These are phyloP conservation scores for Aspergillus glaucus DNA, from an alignment of 2,329 filamentous ascomycete genomes.

Conservation along the genomic window DNA sequence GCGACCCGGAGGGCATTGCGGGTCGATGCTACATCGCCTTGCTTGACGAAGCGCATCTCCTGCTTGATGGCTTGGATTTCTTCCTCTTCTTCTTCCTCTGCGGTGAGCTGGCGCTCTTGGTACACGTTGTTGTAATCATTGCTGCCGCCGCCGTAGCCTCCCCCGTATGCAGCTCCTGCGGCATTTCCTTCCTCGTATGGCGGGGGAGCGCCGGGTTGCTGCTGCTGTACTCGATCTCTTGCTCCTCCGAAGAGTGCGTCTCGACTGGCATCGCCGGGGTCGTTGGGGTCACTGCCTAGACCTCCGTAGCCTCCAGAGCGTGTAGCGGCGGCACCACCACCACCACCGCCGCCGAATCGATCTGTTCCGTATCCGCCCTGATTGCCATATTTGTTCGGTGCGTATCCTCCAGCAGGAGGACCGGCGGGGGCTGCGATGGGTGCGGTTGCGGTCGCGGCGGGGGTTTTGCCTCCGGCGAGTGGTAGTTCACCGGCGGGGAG, in stretches of 20 bases:
- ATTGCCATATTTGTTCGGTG: conserved; percentile 37
- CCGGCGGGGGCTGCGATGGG: conserved; percentile 15
- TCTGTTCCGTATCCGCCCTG: conserved; percentile 47
- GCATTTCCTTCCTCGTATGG: conserved; percentile 17
- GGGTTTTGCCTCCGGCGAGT: background rate
- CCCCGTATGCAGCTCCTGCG: conserved; percentile 1
- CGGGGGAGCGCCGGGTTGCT: conserved; percentile 28
- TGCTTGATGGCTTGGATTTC: conserved; percentile 66
- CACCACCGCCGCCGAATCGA: conserved; percentile 39
- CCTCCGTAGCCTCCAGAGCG: conserved; percentile 49
- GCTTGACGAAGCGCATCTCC: conserved; percentile 69
- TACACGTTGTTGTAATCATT: conserved; percentile 42
- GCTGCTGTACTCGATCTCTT: conserved; percentile 43
- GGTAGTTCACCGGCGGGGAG: conserved; percentile 28
- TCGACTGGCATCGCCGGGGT: conserved; percentile 49
- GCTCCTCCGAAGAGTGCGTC: conserved; percentile 56
- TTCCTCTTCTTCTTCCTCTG: conserved; percentile 70
- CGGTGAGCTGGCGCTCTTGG: conserved; percentile 70
- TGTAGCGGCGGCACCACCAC: conserved; percentile 38
- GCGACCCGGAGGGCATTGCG: conserved; percentile 64
- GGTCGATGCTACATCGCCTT: conserved; percentile 67
- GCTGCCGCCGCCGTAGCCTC: conserved; percentile 28
- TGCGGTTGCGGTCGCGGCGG: conserved; percentile 10
- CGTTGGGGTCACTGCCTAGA: conserved; percentile 47
- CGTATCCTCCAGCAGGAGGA: conserved; percentile 22